phyloP scores from a whole-genome alignment of 176 grass and related monocot genomes.

The Lolium rigidum region DNA sequence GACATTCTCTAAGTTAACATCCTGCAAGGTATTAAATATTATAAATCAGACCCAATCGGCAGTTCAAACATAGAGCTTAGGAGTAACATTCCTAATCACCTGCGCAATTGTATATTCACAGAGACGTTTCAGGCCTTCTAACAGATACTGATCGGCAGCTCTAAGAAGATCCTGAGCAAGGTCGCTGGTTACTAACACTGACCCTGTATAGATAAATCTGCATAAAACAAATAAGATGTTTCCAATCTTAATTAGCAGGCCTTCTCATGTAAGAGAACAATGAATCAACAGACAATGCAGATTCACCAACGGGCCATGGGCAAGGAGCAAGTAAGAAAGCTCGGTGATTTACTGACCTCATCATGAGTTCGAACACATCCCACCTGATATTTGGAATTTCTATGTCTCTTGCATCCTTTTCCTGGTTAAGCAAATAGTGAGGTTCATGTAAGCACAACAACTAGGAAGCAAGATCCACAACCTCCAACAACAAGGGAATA shows the following conservation, averaged over 20 bases:
- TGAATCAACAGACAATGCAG: conserved; percentile 18
- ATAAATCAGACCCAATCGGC: conserved; percentile 39
- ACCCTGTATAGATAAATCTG: conserved; percentile 99
- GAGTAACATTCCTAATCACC: conserved; percentile 53
- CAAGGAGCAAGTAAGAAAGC: conserved; percentile 9
- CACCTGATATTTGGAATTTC: conserved; percentile 99
- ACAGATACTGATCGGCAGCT: conserved; percentile 95
- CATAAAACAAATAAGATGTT: conserved; percentile 44
- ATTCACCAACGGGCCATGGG: background rate
- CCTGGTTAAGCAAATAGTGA: conserved; percentile 59
- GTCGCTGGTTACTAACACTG: conserved; percentile 77
- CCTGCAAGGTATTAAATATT: conserved; percentile 60
- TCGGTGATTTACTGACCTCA: conserved; percentile 63
- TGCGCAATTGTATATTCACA: conserved; percentile 97
- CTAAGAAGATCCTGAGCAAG: conserved; percentile 95
- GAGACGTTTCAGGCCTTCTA: conserved; percentile 97
- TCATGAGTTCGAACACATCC: conserved; percentile 97
- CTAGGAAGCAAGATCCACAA: conserved; percentile 34
- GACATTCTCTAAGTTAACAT: conserved; percentile 87
- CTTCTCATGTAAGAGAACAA: conserved; percentile 13
- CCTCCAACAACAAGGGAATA: conserved; percentile 32
- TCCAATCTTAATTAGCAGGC: conserved; percentile 22
- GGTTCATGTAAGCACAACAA: conserved; percentile 7
- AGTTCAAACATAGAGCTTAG: conserved; percentile 26
- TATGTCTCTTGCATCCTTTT: conserved; percentile 99